These are phyloP conservation scores for Jimgerdemannia flammicorona DNA, from an alignment of 192 early-diverging fungal species.

Conservation along the genomic window DNA sequence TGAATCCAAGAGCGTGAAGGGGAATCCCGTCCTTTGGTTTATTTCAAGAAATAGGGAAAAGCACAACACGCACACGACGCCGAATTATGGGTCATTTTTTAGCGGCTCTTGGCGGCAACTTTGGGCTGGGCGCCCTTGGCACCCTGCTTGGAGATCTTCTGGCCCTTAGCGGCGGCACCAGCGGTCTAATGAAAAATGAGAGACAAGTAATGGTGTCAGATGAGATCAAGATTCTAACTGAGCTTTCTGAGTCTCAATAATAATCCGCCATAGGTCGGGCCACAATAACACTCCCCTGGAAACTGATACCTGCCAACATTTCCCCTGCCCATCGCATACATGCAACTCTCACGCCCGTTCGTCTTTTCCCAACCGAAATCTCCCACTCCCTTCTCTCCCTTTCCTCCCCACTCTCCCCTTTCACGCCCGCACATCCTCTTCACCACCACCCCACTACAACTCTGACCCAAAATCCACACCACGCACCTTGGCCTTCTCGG, in stretches of 20 bases:
- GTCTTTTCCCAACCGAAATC: background rate
- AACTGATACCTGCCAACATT: too few relatives aligned
- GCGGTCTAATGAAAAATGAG: too few relatives aligned
- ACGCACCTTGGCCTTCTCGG: constrained; percentile 71
- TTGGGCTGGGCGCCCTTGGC: constrained; percentile 77
- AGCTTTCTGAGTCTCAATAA: too few relatives aligned
- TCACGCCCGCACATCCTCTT: background rate
- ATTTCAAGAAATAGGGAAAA: background rate
- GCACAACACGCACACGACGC: background rate
- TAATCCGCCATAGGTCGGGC: too few relatives aligned
- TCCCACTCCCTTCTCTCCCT: too few relatives aligned
- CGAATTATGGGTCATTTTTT: constrained; percentile 29
- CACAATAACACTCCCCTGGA: too few relatives aligned
- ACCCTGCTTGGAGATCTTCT: constrained; percentile 80
- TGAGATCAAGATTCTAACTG: too few relatives aligned
- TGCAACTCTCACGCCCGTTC: background rate
- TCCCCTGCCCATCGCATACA: too few relatives aligned
- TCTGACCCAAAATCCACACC: background rate
- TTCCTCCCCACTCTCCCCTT: too few relatives aligned
- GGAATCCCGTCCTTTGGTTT: constrained; percentile 4
- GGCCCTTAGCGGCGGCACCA: constrained; percentile 24
- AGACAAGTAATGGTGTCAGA: too few relatives aligned
- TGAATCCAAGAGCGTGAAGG: background rate
- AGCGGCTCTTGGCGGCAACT: constrained; percentile 79
- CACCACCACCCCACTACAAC: background rate